Evolutionary conservation across 345 rosid species (phyloP).

Genomic region (Orychophragmus violaceus): DNA sequence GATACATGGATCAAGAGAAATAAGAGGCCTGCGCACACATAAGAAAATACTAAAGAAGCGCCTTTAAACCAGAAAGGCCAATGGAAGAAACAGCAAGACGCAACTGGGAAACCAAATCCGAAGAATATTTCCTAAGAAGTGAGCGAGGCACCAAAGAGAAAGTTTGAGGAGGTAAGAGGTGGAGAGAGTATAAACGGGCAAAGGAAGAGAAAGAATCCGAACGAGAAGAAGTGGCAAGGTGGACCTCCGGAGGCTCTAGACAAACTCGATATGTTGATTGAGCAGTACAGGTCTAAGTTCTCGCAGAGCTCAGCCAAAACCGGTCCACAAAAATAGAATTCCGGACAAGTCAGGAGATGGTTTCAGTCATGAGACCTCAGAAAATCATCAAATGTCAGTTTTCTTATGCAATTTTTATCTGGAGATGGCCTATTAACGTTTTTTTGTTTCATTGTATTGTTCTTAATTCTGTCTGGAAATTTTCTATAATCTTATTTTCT

Average conservation of each 20-base stretch:
- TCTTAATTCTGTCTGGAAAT: not conserved
- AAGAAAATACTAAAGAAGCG: slow-evolving; percentile 18
- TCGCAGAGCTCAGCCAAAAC: slow-evolving; percentile 44
- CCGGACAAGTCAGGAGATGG: slow-evolving; percentile 56
- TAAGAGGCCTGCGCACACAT: slow-evolving; percentile 28
- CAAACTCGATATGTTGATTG: slow-evolving; percentile 64
- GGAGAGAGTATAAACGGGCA: slow-evolving; percentile 28
- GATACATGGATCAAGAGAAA: slow-evolving; percentile 34
- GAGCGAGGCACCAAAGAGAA: slow-evolving; percentile 37
- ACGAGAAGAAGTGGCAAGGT: slow-evolving; percentile 38
- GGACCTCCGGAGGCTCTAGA: slow-evolving; percentile 46
- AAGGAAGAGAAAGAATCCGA: slow-evolving; percentile 38
- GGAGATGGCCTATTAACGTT: not conserved
- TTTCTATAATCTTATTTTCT: not conserved
- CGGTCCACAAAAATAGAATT: slow-evolving; percentile 38
- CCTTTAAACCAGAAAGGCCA: slow-evolving; percentile 30
- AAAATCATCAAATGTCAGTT: not conserved
- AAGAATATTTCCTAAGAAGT: slow-evolving; percentile 24
- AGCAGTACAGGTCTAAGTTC: slow-evolving; percentile 63
- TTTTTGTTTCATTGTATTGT: not conserved
- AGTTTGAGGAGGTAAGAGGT: slow-evolving; percentile 30
- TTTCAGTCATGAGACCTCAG: slow-evolving; percentile 37
- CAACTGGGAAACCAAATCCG: slow-evolving; percentile 15
- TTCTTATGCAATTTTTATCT: not conserved
- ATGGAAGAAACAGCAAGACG: slow-evolving; percentile 25